Conservation (phyloP, 73 alveolate species). For the Paramecium sonneborni region DNA sequence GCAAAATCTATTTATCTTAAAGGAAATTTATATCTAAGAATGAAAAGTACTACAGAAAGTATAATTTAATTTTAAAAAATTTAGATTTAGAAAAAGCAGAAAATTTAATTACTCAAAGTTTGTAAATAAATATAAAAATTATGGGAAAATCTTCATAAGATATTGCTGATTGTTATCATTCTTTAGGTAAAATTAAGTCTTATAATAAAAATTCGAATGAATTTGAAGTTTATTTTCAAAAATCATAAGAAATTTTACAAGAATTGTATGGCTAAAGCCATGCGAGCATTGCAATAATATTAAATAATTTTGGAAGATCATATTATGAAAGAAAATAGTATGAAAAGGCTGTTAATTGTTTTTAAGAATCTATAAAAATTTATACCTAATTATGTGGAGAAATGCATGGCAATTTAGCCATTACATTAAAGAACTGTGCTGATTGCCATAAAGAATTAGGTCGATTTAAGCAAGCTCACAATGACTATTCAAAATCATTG, state of each 20-base stretch:
- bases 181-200: background rate
- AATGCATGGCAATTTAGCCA: conserved; percentile 22
- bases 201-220: background rate
- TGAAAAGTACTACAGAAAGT: background rate
- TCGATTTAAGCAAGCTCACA: background rate
- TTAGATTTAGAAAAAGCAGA: background rate
- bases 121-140: background rate
- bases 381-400: conserved; percentile 14
- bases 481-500: background rate
- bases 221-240: background rate
- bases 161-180: conserved; percentile 30
- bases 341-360: background rate
- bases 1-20: conserved; percentile 28
- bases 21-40: conserved; percentile 41
- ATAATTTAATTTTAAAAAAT: background rate
- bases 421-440: background rate
- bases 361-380: background rate
- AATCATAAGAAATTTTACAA: background rate
- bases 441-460: conserved; percentile 41
- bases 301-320: conserved; percentile 31
- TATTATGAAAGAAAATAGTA: conserved; percentile 1
- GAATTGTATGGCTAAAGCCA: conserved; percentile 3
- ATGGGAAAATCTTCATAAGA: background rate
- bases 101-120: background rate
- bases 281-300: background rate